A percentile compares a stretch with the other conserved stretches of the same genome.
These are phyloP conservation scores for Aegle marmelos DNA, from an alignment of 345 rosid species.

Conservation along the genomic window DNA sequence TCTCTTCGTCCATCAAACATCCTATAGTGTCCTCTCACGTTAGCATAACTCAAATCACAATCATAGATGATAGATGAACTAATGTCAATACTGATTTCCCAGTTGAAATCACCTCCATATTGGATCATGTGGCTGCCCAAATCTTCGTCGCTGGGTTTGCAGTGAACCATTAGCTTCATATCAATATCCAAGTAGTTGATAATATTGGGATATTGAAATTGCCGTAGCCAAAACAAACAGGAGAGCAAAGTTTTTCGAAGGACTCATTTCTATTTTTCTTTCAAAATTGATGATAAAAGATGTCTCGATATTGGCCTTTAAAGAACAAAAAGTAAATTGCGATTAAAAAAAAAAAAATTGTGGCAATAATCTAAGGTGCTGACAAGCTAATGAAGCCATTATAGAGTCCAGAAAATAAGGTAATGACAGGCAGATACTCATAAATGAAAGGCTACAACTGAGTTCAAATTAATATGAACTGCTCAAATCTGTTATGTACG, in stretches of 20 bases:
- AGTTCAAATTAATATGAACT: not conserved
- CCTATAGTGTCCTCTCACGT: not conserved
- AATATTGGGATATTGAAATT: not conserved
- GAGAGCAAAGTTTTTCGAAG: not conserved
- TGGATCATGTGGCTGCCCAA: not conserved
- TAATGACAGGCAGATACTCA: not conserved
- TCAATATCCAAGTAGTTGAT: not conserved
- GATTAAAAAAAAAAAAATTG: no score
- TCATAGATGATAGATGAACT: not conserved
- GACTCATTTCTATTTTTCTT: not conserved
- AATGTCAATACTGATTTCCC: not conserved
- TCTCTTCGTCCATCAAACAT: slow-evolving; percentile 2
- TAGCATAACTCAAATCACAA: slow-evolving; percentile 11
- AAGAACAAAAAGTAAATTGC: no score
- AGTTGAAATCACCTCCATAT: not conserved
- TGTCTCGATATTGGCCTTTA: not conserved
- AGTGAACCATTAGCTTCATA: not conserved
- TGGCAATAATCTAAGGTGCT: not conserved
- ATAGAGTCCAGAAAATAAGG: not conserved
- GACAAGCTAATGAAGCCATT: not conserved
- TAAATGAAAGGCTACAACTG: not conserved
- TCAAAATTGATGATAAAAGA: not conserved
- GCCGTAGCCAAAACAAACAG: not conserved
- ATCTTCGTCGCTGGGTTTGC: not conserved
- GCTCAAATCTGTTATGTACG: not conserved